Evolutionary conservation across 164 flowering plant species (phyloP), one percentile per base, ranked within the genome.

Genomic region (Vitis rotundifolia): DNA sequence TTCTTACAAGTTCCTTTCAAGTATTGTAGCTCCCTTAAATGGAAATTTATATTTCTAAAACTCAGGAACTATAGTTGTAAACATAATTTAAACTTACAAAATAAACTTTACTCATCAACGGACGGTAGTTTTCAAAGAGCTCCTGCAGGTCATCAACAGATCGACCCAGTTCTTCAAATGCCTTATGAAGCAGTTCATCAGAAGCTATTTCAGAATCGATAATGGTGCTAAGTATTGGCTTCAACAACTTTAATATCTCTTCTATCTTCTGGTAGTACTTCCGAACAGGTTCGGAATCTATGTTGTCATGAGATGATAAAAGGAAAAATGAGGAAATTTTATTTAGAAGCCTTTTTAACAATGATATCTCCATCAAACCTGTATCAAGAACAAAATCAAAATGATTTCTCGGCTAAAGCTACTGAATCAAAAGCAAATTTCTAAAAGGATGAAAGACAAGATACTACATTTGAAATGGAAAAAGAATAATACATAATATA

Each of bases 281-380:
- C 74, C 66, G 76, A 72, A 78, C 85, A 53, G 82, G 92, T 71
- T 92, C 89, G 11, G 67, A 73, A 6, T 77, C 81, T 67, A 81
- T 68, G 75, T 76, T 81, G 61, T 81, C 84, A 68, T 48, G 68
- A 59, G 89, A 80, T 37, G 92, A 79, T 67, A 86, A 67, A 71
- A 73, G 78, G 59, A 75, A 69, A 66, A 87, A 87, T 13, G 77
- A 79, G 31, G 89, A 79, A 64, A 88, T 84, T 54, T 75, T 84
- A 57, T 75, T 75, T n/a, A 92, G 85, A 71, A 94, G 86, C 50
- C 76, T 86, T 76, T 88, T 86, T 51, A 91, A 69, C 72, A 82
- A 19, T 71, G 92, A 84, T 79, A 87, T 87, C 92, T 89, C 95
- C 97, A 94, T 94, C 64, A 57, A 65, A 74, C 90, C 94, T 88